These are phyloP conservation scores for Pochonia chlamydosporia DNA, from an alignment of 2,329 filamentous ascomycete species.

Conservation along the genomic window DNA sequence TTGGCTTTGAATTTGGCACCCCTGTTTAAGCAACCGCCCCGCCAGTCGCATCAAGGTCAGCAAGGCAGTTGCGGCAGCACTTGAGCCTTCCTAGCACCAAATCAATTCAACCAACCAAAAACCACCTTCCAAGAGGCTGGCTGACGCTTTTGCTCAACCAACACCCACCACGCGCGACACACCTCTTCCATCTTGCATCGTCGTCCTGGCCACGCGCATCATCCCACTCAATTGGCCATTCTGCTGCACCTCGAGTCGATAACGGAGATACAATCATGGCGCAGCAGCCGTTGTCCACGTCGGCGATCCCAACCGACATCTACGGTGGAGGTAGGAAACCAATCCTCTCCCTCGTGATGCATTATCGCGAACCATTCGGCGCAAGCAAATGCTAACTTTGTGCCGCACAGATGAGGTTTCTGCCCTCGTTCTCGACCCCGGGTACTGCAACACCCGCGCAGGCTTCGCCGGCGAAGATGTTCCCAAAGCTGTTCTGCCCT, in stretches of 20 bases:
- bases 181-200: slow-evolving; percentile 1
- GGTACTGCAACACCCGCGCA: slow-evolving; percentile 84
- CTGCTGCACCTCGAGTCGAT: slow-evolving; percentile 1
- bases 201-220: slow-evolving; percentile 8
- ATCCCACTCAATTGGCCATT: background rate
- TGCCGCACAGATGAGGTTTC: slow-evolving; percentile 78
- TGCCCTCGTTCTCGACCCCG: slow-evolving; percentile 91
- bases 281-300: slow-evolving; percentile 49
- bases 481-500: slow-evolving; percentile 87
- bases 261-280: slow-evolving; percentile 36
- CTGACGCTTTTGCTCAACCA: slow-evolving; percentile 28
- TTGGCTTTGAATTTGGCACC: slow-evolving; percentile 1
- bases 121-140: slow-evolving; percentile 17
- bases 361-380: background rate
- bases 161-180: slow-evolving; percentile 13
- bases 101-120: slow-evolving; percentile 18
- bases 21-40: slow-evolving; percentile 11
- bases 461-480: slow-evolving; percentile 97
- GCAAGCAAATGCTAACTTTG: slow-evolving; percentile 6
- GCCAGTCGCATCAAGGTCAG: slow-evolving; percentile 9
- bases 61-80: background rate
- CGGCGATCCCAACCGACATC: slow-evolving; percentile 54
- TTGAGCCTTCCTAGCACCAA: background rate
- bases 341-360: slow-evolving; percentile 5
- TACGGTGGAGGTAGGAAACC: slow-evolving; percentile 53